These are phyloP conservation scores for Lepidium aucheri DNA, from an alignment of 345 rosid species.

Conservation along the genomic window DNA sequence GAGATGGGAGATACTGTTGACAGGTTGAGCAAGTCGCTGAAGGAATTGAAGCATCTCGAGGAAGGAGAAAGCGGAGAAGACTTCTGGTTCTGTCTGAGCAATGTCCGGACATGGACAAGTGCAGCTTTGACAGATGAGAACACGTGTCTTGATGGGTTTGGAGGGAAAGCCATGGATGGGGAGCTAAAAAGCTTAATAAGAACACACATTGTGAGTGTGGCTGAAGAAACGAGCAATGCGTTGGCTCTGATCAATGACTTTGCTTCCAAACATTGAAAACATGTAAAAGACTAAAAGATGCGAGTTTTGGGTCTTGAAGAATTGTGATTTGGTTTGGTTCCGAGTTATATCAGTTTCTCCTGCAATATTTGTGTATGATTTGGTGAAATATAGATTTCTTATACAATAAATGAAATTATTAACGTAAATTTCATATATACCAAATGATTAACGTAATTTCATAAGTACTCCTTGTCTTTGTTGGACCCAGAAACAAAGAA, in stretches of 20 bases:
- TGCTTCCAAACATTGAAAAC: slow-evolving; percentile 36
- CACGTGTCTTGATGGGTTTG: slow-evolving; percentile 85
- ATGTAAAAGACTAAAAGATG: not conserved
- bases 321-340: not conserved
- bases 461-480: no score
- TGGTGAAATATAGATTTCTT: not conserved
- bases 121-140: slow-evolving; percentile 91
- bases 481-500: no score
- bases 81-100: slow-evolving; percentile 63
- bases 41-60: slow-evolving; percentile 55
- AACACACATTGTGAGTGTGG: slow-evolving; percentile 45
- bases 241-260: slow-evolving; percentile 58
- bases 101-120: slow-evolving; percentile 92
- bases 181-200: slow-evolving; percentile 49
- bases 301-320: not conserved
- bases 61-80: slow-evolving; percentile 42
- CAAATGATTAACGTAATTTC: no score
- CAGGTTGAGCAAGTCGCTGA: slow-evolving; percentile 49
- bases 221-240: slow-evolving; percentile 88
- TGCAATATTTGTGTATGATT: not conserved
- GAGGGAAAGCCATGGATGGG: slow-evolving; percentile 58
- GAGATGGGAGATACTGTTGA: slow-evolving; percentile 75
- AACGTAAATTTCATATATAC: no score
- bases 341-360: not conserved
- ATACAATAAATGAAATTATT: no score